phyloP scores from a whole-genome alignment of 1,284 basidiomycete species.

The Puccinia hordei region DNA sequence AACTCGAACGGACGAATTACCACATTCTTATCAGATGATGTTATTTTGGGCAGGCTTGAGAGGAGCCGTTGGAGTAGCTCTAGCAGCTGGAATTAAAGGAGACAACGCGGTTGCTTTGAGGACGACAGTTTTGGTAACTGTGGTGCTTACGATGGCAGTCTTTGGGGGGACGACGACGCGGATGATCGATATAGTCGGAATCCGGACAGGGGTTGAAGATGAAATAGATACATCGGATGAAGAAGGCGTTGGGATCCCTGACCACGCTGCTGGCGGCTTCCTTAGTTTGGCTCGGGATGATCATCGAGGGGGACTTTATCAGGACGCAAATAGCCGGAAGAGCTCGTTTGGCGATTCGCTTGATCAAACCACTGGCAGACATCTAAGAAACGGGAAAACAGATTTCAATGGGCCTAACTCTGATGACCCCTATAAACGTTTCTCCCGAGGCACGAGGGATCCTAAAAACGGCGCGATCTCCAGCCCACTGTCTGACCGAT shows the following conservation, averaged over 20 bases:
- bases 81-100: constrained; percentile 92
- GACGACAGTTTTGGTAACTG: constrained; percentile 91
- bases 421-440: constrained; percentile 43
- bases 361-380: constrained; percentile 21
- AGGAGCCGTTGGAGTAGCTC: constrained; percentile 93
- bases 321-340: constrained; percentile 55
- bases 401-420: constrained; percentile 26
- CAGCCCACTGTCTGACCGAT: constrained; percentile 38
- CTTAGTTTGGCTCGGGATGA: constrained; percentile 58
- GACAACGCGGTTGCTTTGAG: constrained; percentile 85
- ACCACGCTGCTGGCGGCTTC: constrained; percentile 57
- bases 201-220: constrained; percentile 78
- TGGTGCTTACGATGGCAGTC: constrained; percentile 89
- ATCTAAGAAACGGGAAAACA: background rate
- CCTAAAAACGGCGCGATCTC: background rate
- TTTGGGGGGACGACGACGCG: constrained; percentile 95
- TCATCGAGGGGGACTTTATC: constrained; percentile 58
- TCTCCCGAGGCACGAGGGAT: background rate
- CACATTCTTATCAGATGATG: constrained; percentile 86
- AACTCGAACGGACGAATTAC: constrained; percentile 80
- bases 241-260: constrained; percentile 62
- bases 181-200: constrained; percentile 97
- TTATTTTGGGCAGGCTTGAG: constrained; percentile 97
- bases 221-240: constrained; percentile 87
- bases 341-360: constrained; percentile 38